Evolutionary conservation across 2,329 filamentous ascomycete species (phyloP).

Genomic region (Clonostachys rosea): DNA sequence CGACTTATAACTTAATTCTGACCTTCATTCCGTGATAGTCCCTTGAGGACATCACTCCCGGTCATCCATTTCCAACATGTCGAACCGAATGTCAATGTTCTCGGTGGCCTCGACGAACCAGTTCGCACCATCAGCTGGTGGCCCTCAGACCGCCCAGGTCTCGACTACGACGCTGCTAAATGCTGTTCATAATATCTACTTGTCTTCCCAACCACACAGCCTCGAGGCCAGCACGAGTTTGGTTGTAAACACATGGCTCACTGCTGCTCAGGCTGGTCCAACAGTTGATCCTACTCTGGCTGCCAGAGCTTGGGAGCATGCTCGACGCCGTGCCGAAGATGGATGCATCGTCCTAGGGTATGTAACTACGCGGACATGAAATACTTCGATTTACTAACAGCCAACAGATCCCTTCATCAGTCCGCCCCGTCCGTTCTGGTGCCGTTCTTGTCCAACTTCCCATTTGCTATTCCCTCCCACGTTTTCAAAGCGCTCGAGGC

Average conservation of each 20-base stretch:
- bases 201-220: slow-evolving; percentile 74
- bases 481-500: slow-evolving; percentile 77
- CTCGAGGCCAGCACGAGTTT: slow-evolving; percentile 88
- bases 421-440: slow-evolving; percentile 80
- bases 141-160: slow-evolving; percentile 71
- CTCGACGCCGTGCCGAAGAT: slow-evolving; percentile 88
- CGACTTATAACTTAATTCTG: neutral
- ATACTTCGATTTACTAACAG: slow-evolving; percentile 6
- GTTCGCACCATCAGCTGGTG: slow-evolving; percentile 49
- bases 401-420: slow-evolving; percentile 72
- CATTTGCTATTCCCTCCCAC: slow-evolving; percentile 70
- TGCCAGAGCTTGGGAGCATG: slow-evolving; percentile 90
- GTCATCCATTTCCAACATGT: slow-evolving; percentile 36
- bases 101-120: slow-evolving; percentile 62
- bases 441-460: slow-evolving; percentile 77
- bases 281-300: slow-evolving; percentile 78
- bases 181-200: slow-evolving; percentile 83
- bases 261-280: slow-evolving; percentile 64
- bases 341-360: slow-evolving; percentile 88
- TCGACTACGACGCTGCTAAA: slow-evolving; percentile 93
- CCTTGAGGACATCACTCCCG: slow-evolving; percentile 23
- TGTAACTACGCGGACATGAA: slow-evolving; percentile 14
- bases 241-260: slow-evolving; percentile 94
- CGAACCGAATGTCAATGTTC: slow-evolving; percentile 65
- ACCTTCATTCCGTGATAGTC: slow-evolving; percentile 27